These are phyloP conservation scores for Elongisporangium prolatum DNA, from an alignment of 352 stramenopile genomes.

Conservation along the genomic window DNA sequence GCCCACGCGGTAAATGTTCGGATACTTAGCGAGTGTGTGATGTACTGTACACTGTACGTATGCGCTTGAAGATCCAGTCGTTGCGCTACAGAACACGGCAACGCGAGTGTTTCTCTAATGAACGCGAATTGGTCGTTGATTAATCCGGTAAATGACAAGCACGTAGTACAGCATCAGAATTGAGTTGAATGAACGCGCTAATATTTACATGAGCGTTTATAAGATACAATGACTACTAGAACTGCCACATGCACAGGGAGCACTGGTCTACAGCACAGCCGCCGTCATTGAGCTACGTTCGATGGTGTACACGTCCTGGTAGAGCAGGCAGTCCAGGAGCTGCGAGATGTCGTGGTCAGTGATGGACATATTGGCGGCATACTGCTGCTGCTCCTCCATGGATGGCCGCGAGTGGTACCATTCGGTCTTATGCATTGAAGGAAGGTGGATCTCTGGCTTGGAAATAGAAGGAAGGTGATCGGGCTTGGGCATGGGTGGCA, in stretches of 20 bases:
- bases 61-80: not conserved
- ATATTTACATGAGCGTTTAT: not conserved
- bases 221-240: not conserved
- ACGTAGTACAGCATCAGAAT: not conserved
- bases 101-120: not conserved
- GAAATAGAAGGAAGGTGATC: conserved; percentile 7
- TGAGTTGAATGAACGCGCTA: not conserved
- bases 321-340: conserved; percentile 14
- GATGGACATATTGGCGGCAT: conserved; percentile 2
- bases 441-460: conserved; percentile 7
- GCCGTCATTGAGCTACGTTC: not conserved
- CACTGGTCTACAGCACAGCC: not conserved
- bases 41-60: too few relatives aligned
- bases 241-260: not conserved
- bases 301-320: not conserved
- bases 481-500: conserved; percentile 7
- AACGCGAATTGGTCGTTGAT: not conserved
- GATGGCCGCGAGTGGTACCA: conserved; percentile 6
- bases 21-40: not conserved
- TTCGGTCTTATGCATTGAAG: conserved; percentile 8
- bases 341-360: conserved; percentile 14
- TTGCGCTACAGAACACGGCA: not conserved
- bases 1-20: not conserved
- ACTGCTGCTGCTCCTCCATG: not conserved
- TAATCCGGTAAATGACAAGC: too few relatives aligned